Conservation (phyloP, 306 rosid species). For the Ormosia semicastrata region DNA sequence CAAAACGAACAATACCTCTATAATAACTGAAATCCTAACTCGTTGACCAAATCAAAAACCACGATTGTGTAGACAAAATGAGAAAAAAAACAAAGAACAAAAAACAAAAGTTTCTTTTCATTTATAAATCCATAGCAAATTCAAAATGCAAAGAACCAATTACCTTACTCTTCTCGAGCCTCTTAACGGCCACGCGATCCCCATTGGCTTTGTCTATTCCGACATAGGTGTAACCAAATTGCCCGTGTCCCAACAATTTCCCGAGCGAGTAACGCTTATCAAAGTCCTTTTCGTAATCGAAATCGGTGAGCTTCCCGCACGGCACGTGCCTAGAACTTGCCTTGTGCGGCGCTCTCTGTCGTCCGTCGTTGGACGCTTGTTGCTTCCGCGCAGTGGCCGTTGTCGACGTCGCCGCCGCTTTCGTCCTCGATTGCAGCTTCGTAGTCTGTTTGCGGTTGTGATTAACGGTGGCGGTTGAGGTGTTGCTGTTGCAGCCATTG, state of each 20-base stretch:
- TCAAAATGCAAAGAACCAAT: neutral
- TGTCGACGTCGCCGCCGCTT: neutral
- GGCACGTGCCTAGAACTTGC: constrained; percentile 41
- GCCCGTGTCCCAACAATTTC: constrained; percentile 93
- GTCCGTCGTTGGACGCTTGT: constrained; percentile 23
- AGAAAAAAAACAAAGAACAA: neutral
- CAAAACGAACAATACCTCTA: neutral
- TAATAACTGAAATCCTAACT: neutral
- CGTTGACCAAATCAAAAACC: constrained; percentile 27
- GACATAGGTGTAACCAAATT: constrained; percentile 93
- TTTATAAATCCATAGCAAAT: neutral
- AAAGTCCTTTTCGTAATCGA: constrained; percentile 81
- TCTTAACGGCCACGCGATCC: constrained; percentile 95
- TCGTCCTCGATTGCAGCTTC: constrained; percentile 7
- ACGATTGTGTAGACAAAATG: neutral
- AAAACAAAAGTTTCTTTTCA: neutral
- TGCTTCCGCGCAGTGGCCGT: constrained; percentile 4
- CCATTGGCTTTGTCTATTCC: constrained; percentile 75
- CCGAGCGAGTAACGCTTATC: constrained; percentile 65
- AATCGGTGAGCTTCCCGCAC: constrained; percentile 94
- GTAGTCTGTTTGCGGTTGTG: constrained; percentile 31
- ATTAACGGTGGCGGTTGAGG: constrained; percentile 11
- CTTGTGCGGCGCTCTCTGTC: constrained; percentile 35
- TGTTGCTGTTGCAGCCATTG: constrained; percentile 55
- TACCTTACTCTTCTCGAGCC: constrained; percentile 82